phyloP scores from a whole-genome alignment of 352 stramenopile genomes.

The Hyaloperonospora arabidopsidis region DNA sequence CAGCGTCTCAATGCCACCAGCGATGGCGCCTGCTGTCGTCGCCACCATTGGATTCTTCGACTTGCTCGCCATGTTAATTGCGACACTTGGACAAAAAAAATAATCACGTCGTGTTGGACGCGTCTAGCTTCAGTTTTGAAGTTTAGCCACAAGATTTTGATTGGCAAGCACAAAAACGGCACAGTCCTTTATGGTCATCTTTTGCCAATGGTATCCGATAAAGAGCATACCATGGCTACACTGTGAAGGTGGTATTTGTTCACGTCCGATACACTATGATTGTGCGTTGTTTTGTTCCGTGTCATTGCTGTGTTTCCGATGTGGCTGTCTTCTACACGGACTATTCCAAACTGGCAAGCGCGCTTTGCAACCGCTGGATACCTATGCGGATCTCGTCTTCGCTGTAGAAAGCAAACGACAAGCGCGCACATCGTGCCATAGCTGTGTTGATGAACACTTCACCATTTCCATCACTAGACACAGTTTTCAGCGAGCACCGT shows the following conservation, averaged over 20 bases:
- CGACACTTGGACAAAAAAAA: conserved; percentile 8
- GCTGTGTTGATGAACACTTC: conserved; percentile 17
- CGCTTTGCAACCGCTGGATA: conserved; percentile 37
- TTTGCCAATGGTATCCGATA: too few species aligned
- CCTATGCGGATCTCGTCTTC: conserved; percentile 64
- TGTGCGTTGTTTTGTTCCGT: too few species aligned
- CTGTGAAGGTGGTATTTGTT: too few species aligned
- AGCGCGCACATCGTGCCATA: conserved; percentile 40
- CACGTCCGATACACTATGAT: too few species aligned
- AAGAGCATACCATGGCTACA: too few species aligned
- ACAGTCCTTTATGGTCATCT: neutral
- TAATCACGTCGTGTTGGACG: conserved; percentile 17
- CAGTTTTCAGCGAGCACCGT: conserved; percentile 41
- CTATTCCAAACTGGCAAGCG: conserved; percentile 27
- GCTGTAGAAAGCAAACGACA: conserved; percentile 82
- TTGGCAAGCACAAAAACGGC: too few species aligned
- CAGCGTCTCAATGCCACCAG: conserved; percentile 83
- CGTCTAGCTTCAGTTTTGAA: conserved; percentile 19
- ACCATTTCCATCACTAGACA: conserved; percentile 15
- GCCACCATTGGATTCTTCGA: conserved; percentile 75
- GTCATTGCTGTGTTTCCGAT: too few species aligned
- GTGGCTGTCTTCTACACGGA: conserved; percentile 3
- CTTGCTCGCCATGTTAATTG: conserved; percentile 37
- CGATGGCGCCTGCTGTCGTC: conserved; percentile 76
- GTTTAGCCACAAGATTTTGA: conserved; percentile 21